phyloP scores from a whole-genome alignment of 2,329 filamentous ascomycete species.

The Aureobasidium pullulans region DNA sequence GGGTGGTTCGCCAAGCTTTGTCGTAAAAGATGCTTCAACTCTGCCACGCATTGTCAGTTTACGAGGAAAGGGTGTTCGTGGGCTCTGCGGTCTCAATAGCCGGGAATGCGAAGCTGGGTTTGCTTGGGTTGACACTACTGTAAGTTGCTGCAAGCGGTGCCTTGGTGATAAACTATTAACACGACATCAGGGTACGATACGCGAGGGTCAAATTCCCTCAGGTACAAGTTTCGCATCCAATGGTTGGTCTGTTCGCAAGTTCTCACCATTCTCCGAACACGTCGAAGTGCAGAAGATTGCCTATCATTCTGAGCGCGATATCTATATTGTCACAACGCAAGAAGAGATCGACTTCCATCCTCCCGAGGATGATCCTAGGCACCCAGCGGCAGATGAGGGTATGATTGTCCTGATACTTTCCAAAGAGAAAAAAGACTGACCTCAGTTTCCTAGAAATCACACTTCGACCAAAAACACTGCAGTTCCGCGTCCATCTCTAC shows the following conservation, averaged over 20 bases:
- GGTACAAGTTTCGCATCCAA: slow-evolving; percentile 64
- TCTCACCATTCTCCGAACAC: slow-evolving; percentile 48
- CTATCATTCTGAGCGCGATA: slow-evolving; percentile 66
- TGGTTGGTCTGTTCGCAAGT: slow-evolving; percentile 66
- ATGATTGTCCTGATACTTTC: slow-evolving; percentile 20
- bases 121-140: slow-evolving; percentile 64
- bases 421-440: slow-evolving; percentile 10
- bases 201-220: slow-evolving; percentile 63
- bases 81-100: slow-evolving; percentile 70
- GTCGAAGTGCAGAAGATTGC: slow-evolving; percentile 65
- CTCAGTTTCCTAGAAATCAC: slow-evolving; percentile 35
- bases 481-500: slow-evolving; percentile 68
- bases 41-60: slow-evolving; percentile 58
- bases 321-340: slow-evolving; percentile 71
- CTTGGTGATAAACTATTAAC: slow-evolving; percentile 17
- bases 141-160: slow-evolving; percentile 20
- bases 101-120: slow-evolving; percentile 73
- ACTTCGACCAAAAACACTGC: slow-evolving; percentile 61
- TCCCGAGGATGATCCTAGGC: slow-evolving; percentile 76
- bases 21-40: slow-evolving; percentile 75
- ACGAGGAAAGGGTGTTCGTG: slow-evolving; percentile 59
- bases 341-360: slow-evolving; percentile 66
- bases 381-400: slow-evolving; percentile 70
- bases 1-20: slow-evolving; percentile 69
- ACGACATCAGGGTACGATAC: slow-evolving; percentile 53